A percentile compares a stretch with the other conserved stretches of the same genome.
Conservation (phyloP, 371 early-diverging fungal species). For the Mucor plumbeus region DNA sequence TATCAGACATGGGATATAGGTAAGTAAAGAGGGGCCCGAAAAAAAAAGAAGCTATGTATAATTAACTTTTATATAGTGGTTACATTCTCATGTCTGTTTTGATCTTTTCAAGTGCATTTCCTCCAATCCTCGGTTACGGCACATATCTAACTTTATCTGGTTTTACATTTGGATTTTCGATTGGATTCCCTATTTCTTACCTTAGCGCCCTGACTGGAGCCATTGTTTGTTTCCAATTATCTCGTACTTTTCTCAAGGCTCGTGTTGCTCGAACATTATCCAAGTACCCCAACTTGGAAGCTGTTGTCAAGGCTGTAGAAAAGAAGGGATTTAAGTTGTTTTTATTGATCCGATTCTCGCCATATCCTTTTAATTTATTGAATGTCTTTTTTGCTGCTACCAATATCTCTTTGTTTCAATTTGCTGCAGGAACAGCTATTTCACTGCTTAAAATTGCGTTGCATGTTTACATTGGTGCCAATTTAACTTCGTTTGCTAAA, state of each 20-base stretch:
- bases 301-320: constrained; percentile 69
- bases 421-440: constrained; percentile 65
- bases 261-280: constrained; percentile 58
- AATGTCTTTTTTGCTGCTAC: constrained; percentile 73
- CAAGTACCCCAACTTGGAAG: constrained; percentile 60
- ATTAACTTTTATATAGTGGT: constrained; percentile 29
- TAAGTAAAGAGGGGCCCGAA: background rate
- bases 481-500: constrained; percentile 61
- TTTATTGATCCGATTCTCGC: constrained; percentile 73
- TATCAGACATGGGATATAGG: constrained; percentile 44
- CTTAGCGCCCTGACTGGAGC: constrained; percentile 63
- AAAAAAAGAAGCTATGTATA: no score
- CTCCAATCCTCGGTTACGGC: constrained; percentile 73
- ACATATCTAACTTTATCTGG: constrained; percentile 69
- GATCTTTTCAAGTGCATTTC: constrained; percentile 67
- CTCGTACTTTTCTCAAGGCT: constrained; percentile 57
- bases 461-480: constrained; percentile 80
- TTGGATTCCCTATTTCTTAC: constrained; percentile 66
- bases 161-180: constrained; percentile 66
- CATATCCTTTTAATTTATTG: constrained; percentile 79
- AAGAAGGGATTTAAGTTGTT: constrained; percentile 73
- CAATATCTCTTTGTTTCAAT: constrained; percentile 60
- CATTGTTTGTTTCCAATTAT: constrained; percentile 63
- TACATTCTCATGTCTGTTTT: constrained; percentile 44
- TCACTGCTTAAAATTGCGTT: constrained; percentile 67